Evolutionary conservation across 2,329 filamentous ascomycete genomes (phyloP).

Genomic region (Grosmannia penicillata): DNA sequence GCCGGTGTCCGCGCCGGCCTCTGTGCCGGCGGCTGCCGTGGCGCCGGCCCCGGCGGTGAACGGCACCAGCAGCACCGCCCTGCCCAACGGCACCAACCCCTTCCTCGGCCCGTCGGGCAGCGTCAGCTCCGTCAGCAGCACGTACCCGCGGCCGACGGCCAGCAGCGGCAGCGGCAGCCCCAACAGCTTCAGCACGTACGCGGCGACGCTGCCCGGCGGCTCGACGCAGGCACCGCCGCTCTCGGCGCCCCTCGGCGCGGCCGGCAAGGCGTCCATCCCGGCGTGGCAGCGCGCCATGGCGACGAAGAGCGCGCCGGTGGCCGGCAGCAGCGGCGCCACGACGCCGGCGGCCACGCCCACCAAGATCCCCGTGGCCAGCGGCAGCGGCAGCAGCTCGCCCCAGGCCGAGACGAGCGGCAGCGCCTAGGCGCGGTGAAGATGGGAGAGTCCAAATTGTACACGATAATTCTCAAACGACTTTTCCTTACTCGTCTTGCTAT

Average conservation of each 20-base stretch:
- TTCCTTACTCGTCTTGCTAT: conserved; percentile 1
- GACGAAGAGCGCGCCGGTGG: conserved; percentile 33
- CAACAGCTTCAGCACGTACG: not conserved
- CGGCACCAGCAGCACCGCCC: too few relatives aligned
- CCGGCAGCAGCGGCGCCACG: not conserved
- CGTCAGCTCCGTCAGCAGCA: conserved; percentile 3
- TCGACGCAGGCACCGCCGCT: conserved; percentile 19
- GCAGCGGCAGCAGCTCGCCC: conserved; percentile 1
- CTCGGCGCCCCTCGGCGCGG: conserved; percentile 31
- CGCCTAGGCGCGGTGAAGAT: not conserved
- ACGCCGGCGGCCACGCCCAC: conserved; percentile 37
- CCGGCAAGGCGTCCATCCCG: conserved; percentile 54
- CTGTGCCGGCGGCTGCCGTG: conserved; percentile 11
- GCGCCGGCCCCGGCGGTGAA: too few relatives aligned
- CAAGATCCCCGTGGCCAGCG: not conserved
- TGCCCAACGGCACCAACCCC: not conserved
- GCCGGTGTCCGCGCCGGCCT: conserved; percentile 10
- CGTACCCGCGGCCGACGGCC: conserved; percentile 3
- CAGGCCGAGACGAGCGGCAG: conserved; percentile 3
- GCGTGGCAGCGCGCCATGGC: conserved; percentile 66
- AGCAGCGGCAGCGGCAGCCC: conserved; percentile 11
- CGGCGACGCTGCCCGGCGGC: not conserved
- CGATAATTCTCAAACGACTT: not conserved
- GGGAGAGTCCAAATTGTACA: too few relatives aligned
- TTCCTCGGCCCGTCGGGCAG: conserved; percentile 1